Evolutionary conservation across 805 yeast genomes (phyloP).

Genomic region (Wickerhamomyces queroliae): DNA sequence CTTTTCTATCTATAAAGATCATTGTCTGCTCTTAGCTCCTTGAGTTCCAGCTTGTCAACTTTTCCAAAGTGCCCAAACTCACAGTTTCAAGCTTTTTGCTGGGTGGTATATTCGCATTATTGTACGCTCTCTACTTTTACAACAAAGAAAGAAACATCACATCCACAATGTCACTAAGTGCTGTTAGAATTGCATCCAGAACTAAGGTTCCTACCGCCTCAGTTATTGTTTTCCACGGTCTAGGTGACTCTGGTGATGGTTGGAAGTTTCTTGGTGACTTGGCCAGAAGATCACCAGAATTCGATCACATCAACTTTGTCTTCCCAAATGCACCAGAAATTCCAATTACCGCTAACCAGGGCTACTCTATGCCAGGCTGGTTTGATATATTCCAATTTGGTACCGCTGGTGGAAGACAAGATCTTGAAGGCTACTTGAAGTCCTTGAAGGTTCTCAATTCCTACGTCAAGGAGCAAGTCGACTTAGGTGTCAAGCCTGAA

Average conservation of each 20-base stretch:
- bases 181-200: conserved; percentile 27
- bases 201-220: conserved; percentile 47
- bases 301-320: conserved; percentile 59
- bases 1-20: no score
- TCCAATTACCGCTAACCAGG: conserved; percentile 66
- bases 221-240: conserved; percentile 77
- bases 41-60: no score
- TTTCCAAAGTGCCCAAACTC: background rate
- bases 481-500: conserved; percentile 48
- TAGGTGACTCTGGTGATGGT: conserved; percentile 88
- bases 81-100: no score
- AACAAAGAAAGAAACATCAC: background rate
- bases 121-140: background rate
- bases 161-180: conserved; percentile 13
- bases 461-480: conserved; percentile 45
- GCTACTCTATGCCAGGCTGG: conserved; percentile 77
- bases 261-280: conserved; percentile 79
- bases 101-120: no score
- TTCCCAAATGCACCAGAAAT: conserved; percentile 85
- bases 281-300: conserved; percentile 39
- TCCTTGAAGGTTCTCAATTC: conserved; percentile 39
- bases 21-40: no score
- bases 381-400: conserved; percentile 66
- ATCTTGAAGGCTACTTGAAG: conserved; percentile 46
- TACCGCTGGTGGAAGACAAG: conserved; percentile 34